phyloP scores from a whole-genome alignment of 345 rosid species.

The Linum usitatissimum region DNA sequence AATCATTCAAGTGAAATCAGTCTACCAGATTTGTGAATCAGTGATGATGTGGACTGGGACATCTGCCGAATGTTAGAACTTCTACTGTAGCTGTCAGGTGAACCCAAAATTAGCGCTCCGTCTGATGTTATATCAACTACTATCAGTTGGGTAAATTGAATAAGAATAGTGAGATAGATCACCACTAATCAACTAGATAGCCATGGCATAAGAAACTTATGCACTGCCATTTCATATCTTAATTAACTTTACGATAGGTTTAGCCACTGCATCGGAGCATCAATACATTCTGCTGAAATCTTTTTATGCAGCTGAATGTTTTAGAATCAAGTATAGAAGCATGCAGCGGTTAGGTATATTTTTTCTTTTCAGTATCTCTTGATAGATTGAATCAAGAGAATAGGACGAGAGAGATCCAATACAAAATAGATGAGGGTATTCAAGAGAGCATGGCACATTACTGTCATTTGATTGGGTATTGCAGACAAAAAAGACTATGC shows the following conservation, averaged over 20 bases:
- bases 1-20: not conserved
- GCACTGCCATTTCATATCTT: not conserved
- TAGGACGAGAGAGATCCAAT: not conserved
- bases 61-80: not conserved
- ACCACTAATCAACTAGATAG: not conserved
- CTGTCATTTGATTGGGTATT: not conserved
- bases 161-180: not conserved
- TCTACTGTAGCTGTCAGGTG: not conserved
- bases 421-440: not conserved
- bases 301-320: not conserved
- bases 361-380: not conserved
- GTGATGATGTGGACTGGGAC: not conserved
- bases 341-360: not conserved
- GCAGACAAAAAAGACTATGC: not conserved
- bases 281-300: not conserved
- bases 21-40: not conserved
- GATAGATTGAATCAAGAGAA: not conserved
- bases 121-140: not conserved
- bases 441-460: not conserved
- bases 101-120: not conserved
- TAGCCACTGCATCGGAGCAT: not conserved
- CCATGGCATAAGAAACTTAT: not conserved
- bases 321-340: not conserved
- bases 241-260: not conserved
- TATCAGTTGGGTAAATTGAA: not conserved